phyloP scores from a whole-genome alignment of 345 rosid species.

The Draba incana region DNA sequence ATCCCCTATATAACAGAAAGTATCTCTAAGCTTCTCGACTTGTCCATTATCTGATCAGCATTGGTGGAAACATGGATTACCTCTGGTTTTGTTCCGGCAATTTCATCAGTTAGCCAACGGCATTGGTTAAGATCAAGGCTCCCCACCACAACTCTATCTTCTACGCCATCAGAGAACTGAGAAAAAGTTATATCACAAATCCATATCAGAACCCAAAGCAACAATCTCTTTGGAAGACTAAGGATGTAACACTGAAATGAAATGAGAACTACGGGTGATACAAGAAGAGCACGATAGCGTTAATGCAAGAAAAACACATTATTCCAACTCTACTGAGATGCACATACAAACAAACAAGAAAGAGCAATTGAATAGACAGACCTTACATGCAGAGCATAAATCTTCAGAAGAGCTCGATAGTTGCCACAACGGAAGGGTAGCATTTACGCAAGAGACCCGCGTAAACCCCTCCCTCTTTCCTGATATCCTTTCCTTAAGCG shows the following conservation, averaged over 20 bases:
- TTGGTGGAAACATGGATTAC: constrained; percentile 41
- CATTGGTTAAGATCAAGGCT: constrained; percentile 91
- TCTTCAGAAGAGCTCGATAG: constrained; percentile 52
- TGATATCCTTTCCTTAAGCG: constrained; percentile 76
- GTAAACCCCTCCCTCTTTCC: constrained; percentile 71
- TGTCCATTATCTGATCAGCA: not conserved
- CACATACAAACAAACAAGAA: not conserved
- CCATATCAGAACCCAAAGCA: constrained; percentile 10
- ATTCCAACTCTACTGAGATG: too few relatives aligned
- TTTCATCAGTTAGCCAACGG: constrained; percentile 83
- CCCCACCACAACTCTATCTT: constrained; percentile 86
- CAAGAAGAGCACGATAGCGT: too few relatives aligned
- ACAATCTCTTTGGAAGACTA: not conserved
- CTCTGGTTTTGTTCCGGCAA: constrained; percentile 81
- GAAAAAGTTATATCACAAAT: constrained; percentile 7
- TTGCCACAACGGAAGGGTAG: constrained; percentile 74
- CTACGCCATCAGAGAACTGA: constrained; percentile 64
- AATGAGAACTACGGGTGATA: too few relatives aligned
- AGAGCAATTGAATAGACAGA: constrained; percentile 49
- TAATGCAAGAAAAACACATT: too few relatives aligned
- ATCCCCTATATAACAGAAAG: constrained; percentile 49
- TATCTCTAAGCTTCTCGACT: constrained; percentile 15
- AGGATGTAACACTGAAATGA: not conserved
- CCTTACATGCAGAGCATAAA: constrained; percentile 76
- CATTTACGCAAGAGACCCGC: constrained; percentile 80